Evolutionary conservation across 1,284 basidiomycete genomes (phyloP), one percentile per base, ranked within the genome.

Genomic region (Gymnopus androsaceus): DNA sequence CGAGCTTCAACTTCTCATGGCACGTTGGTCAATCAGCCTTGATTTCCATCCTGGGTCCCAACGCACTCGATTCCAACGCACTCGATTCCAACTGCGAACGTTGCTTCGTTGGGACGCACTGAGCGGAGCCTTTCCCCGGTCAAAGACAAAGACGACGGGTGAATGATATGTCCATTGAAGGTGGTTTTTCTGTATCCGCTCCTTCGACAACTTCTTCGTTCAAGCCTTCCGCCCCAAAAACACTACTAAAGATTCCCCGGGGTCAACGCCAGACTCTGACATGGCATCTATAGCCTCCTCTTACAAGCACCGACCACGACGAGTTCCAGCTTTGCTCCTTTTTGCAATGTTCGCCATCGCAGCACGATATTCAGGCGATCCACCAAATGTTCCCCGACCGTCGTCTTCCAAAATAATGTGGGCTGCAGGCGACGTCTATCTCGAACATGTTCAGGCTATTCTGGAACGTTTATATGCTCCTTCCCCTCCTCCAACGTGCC

Each of bases 311-410:
- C 73, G 73, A n/a, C 74, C n/a, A n/a, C n/a, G n/a, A n/a, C n/a
- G 77, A 40, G 75, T 88, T 19, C 83, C 92, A 1, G 72, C 81
- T 2, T 76, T 92, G 1, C 77, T 94, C 14, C 76, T 94, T 1
- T 78, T 94, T 19, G 79, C 83, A 15, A 92, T 94, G 79, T 92
- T 87, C 64, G 77, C 92, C 8, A 77, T 91, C 37, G 87, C 90
- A 1, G 83, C 90, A 3, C 83, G 92, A 11, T 90, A 89, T 67
- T 78, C 81, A 14, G 67, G 75, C 19, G 68, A 71, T 30, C 63
- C 63, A 48, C 71, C 65, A 54, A 68, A 69, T 38, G 60, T 73
- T 41, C 72, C 76, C 36, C 73, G 69, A 17, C 82, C 78, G 4
- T 68, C 74, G n/a, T 33, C 42, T 12, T 31, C 54, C 9, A 17